These are phyloP conservation scores for Dactylella cylindrospora DNA, from an alignment of 2,329 filamentous ascomycete genomes.

Conservation along the genomic window DNA sequence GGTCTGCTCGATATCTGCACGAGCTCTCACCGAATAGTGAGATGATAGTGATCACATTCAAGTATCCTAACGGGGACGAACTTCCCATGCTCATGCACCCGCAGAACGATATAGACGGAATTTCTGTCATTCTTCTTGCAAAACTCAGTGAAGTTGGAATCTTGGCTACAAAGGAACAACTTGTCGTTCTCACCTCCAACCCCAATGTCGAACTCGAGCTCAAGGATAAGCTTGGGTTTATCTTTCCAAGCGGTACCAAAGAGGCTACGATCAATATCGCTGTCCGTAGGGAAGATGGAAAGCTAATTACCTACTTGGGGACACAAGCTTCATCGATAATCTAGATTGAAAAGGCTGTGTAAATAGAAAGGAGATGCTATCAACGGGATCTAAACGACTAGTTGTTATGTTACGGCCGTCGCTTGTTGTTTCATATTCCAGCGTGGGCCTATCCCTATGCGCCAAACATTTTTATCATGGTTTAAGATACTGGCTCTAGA, in stretches of 20 bases:
- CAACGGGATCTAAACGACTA: too few relatives aligned
- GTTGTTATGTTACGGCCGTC: too few relatives aligned
- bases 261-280: background rate
- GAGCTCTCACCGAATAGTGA: too few relatives aligned
- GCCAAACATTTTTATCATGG: too few relatives aligned
- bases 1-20: too few relatives aligned
- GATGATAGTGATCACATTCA: conserved; percentile 5
- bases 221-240: background rate
- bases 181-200: background rate
- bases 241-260: background rate
- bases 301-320: too few relatives aligned
- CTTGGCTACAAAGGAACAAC: background rate
- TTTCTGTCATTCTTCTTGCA: conserved; percentile 2
- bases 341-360: too few relatives aligned
- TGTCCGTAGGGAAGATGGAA: background rate
- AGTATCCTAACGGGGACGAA: conserved; percentile 19
- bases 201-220: background rate
- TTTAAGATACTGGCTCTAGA: too few relatives aligned
- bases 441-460: too few relatives aligned
- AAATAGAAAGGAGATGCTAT: too few relatives aligned
- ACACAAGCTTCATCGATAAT: too few relatives aligned
- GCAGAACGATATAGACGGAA: conserved; percentile 1
- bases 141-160: conserved; percentile 1
- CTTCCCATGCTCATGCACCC: conserved; percentile 4
- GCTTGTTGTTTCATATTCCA: too few relatives aligned